Evolutionary conservation across 169 alveolate genomes (phyloP), one percentile per base, ranked within the genome.

Genomic region (Cyclospora cayetanensis): DNA sequence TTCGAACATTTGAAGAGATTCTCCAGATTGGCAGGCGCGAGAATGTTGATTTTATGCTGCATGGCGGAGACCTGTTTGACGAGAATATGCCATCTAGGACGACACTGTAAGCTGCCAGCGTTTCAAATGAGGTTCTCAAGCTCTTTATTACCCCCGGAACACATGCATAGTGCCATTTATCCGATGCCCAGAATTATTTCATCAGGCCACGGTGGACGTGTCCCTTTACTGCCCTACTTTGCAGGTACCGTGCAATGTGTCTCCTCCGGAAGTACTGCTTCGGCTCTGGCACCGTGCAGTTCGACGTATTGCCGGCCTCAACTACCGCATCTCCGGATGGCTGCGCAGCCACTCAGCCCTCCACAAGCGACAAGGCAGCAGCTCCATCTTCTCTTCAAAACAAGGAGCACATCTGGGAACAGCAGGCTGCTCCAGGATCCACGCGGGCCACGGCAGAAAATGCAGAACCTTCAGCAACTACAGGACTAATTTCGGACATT

Each of bases 31-130:
- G 98, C 0, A 93, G 95, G 31, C 43, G 92, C 37, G 93, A 93
- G 72, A 93, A 96, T 52, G 98, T 96, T 9, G 99, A 98, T 87
- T 95, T 97, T 80, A 66, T 97, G 42, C 85, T 98, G 29, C 96
- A 97, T 76, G 98, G 99, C 18, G 99, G 99, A 0, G 99, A 98
- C 94, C 92, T 98, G 46, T 97, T 97, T 93, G 99, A 98, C 93
- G 98, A 97, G 20, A 95, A 96, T 55, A 96, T 95, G 68, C 99
- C 99, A 12, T 94, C 98, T 15, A 95, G 97, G 85, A 89, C 95
- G 31, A 96, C 98, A 63, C 87, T 96, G 96, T 95, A 94, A 84
- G 80, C 34, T n/a, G 15, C 4, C 25, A 11, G 46, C n/a, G n/a
- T n/a, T n/a, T n/a, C n/a, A n/a, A n/a, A n/a, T n/a, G n/a, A n/a